phyloP scores from a whole-genome alignment of 1,139 yeast species.

The Yamadazyma spencermartinsiae region DNA sequence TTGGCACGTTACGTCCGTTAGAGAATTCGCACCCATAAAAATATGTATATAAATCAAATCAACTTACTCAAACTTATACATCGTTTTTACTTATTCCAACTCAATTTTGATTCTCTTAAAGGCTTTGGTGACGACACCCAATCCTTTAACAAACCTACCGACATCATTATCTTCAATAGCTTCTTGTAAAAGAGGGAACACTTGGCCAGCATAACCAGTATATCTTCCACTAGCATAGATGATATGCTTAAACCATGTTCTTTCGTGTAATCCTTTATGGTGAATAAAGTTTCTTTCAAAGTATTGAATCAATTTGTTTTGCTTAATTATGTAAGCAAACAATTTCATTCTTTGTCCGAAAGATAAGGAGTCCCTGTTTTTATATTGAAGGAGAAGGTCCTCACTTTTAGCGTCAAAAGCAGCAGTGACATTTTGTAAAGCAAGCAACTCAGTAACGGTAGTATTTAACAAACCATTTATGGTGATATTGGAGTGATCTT shows the following conservation, averaged over 20 bases:
- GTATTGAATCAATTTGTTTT: constrained; percentile 47
- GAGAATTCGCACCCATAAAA: no score
- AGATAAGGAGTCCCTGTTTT: constrained; percentile 32
- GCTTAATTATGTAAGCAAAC: constrained; percentile 31
- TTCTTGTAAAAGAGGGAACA: constrained; percentile 77
- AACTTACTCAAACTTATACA: no score
- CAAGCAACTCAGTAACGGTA: constrained; percentile 27
- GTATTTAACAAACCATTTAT: constrained; percentile 28
- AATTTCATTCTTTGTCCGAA: constrained; percentile 47
- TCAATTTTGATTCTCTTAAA: constrained; percentile 25
- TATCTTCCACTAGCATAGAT: constrained; percentile 81
- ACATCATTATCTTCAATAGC: constrained; percentile 71
- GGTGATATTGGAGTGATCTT: constrained; percentile 19
- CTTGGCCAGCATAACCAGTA: constrained; percentile 85
- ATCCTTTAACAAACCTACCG: constrained; percentile 56
- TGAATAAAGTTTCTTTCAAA: constrained; percentile 70
- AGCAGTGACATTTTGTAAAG: constrained; percentile 26
- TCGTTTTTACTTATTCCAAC: neutral
- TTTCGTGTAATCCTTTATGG: constrained; percentile 58
- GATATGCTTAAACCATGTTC: constrained; percentile 88
- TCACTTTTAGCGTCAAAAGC: constrained; percentile 39
- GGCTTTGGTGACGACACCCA: constrained; percentile 46
- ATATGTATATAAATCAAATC: no score
- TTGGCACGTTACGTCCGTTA: no score
- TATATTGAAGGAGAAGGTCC: constrained; percentile 35